These are phyloP conservation scores for Daldinia sp. DNA, from an alignment of 2,329 filamentous ascomycete genomes.

Conservation along the genomic window DNA sequence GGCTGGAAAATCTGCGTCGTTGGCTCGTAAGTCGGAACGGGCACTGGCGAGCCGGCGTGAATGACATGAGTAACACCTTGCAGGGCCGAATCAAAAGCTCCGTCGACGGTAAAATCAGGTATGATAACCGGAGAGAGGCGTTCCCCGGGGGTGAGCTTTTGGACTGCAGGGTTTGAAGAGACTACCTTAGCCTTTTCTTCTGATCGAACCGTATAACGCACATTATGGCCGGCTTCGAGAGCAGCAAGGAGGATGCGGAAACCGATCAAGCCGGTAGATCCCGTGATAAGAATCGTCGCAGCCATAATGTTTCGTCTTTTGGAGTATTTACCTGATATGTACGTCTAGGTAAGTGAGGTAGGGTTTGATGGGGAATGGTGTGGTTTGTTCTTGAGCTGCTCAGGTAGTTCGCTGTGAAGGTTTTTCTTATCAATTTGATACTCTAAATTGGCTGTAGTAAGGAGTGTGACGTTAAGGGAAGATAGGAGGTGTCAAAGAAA, in stretches of 20 bases:
- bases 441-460: too few species aligned
- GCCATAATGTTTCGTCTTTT: background rate
- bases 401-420: too few species aligned
- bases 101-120: background rate
- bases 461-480: background rate
- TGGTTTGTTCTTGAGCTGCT: too few species aligned
- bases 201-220: constrained; percentile 46
- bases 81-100: background rate
- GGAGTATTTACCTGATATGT: background rate
- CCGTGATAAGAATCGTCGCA: constrained; percentile 47
- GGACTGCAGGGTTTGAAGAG: constrained; percentile 44
- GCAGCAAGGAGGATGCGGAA: constrained; percentile 47
- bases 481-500: background rate
- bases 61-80: background rate
- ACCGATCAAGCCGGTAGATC: constrained; percentile 48
- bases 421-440: too few species aligned
- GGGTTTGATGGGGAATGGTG: background rate
- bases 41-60: constrained; percentile 2
- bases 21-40: background rate
- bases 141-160: constrained; percentile 19
- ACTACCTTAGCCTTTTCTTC: constrained; percentile 45
- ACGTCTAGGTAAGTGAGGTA: background rate
- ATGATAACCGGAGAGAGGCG: constrained; percentile 1
- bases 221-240: constrained; percentile 45
- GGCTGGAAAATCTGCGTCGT: background rate